Conservation (phyloP, 2,329 filamentous ascomycete species). For the Pseudogymnoascus sp. region DNA sequence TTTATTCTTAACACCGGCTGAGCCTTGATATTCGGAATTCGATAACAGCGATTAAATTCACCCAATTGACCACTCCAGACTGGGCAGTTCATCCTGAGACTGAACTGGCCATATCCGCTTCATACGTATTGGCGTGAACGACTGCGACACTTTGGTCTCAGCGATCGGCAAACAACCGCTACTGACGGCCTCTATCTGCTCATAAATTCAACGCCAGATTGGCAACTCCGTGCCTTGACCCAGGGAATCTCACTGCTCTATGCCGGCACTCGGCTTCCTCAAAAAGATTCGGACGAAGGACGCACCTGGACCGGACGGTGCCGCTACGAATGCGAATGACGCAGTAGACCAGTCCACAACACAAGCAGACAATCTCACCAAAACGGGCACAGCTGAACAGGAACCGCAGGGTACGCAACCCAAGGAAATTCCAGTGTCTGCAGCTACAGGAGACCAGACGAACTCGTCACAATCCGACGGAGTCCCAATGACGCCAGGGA, state of each 20-base stretch:
- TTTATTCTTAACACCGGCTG: constrained; percentile 4
- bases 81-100: background rate
- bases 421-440: constrained; percentile 22
- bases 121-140: background rate
- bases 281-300: constrained; percentile 99
- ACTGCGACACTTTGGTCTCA: constrained; percentile 3
- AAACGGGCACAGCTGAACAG: constrained; percentile 52
- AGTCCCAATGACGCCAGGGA: constrained; percentile 27
- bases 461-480: background rate
- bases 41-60: background rate
- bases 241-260: constrained; percentile 31
- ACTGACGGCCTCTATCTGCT: background rate
- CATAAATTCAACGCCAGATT: background rate
- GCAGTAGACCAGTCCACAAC: constrained; percentile 30
- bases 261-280: constrained; percentile 93
- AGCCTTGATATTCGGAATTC: background rate
- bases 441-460: constrained; percentile 23
- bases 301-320: constrained; percentile 53
- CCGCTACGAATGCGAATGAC: constrained; percentile 9
- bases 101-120: constrained; percentile 2
- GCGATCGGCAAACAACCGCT: background rate
- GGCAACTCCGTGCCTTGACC: background rate
- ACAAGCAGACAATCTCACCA: constrained; percentile 58
- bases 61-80: background rate
- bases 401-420: constrained; percentile 26